A percentile compares a stretch with the other conserved stretches of the same genome.
Evolutionary conservation across 768 basidiomycete species (phyloP).

Genomic region (Collybia sp.): DNA sequence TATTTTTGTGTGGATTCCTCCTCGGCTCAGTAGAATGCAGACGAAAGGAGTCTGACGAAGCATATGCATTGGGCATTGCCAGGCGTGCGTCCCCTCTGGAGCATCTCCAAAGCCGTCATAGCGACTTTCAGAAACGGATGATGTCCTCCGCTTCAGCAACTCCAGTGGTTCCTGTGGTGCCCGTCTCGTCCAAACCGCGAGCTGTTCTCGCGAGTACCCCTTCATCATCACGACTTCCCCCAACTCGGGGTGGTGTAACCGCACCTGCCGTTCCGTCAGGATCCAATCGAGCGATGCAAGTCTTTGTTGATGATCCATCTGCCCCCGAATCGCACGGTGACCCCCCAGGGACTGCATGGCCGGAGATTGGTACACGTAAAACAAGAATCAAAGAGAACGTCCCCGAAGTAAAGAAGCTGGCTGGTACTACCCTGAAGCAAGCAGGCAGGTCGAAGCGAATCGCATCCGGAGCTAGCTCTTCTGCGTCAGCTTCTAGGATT

Average conservation of each 20-base stretch:
- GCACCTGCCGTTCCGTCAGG: slow-evolving; percentile 25
- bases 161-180: slow-evolving; percentile 28
- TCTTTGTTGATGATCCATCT: slow-evolving; percentile 64
- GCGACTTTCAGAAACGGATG: slow-evolving; percentile 92
- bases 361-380: slow-evolving; percentile 74
- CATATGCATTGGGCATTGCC: slow-evolving; percentile 85
- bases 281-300: slow-evolving; percentile 56
- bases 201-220: slow-evolving; percentile 35
- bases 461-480: slow-evolving; percentile 32
- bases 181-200: slow-evolving; percentile 23
- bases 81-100: slow-evolving; percentile 79
- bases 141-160: slow-evolving; percentile 47
- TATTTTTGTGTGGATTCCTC: slow-evolving; percentile 3
- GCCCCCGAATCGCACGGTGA: slow-evolving; percentile 38
- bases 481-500: slow-evolving; percentile 48
- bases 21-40: slow-evolving; percentile 32
- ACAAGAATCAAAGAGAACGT: slow-evolving; percentile 77
- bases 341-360: slow-evolving; percentile 45
- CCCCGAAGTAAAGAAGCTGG: slow-evolving; percentile 63
- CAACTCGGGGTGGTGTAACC: slow-evolving; percentile 14
- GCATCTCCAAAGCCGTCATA: slow-evolving; percentile 69
- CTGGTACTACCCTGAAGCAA: slow-evolving; percentile 62
- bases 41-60: slow-evolving; percentile 83
- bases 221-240: slow-evolving; percentile 21
- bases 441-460: slow-evolving; percentile 52